Base-by-base conservation (phyloP, 768 basidiomycete genomes). In the Termitomyces sp. region DNA sequence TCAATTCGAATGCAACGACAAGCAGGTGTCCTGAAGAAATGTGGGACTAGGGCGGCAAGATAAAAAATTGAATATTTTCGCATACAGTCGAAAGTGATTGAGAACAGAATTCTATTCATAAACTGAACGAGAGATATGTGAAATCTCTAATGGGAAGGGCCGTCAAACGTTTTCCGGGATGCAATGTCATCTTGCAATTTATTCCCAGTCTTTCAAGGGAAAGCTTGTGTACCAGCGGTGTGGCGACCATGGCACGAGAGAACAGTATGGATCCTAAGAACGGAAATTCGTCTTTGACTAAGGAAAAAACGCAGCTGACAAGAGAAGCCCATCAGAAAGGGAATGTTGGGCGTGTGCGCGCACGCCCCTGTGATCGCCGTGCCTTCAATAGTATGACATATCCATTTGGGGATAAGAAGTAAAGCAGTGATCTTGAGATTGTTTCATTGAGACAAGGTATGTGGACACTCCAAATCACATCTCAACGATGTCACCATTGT, bases 51-150 rank as follows among this genome's bases (percentile, higher is more conserved):
- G 14, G 79, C 80, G 11, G 41, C 54, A 37, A 43, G 63, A 49
- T 82, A 78, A 49, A 82, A 82, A 57, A 23, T 78, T 79, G 63
- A 63, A 82, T 40, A 79, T 73, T 53, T 67, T 65, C 15, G 77
- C 77, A 56, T 76, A 79, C 12, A 38, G n/a, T 31, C 11, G 47
- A 21, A 11, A 5, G 14, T 23, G 17, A 37, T 37, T 14, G 17
- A 38, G 15, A 26, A 38, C 15, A 3, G 14, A 50, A 37, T 10
- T 50, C 17, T 21, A 12, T 33, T 7, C 19, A 10, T 26, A 26
- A 10, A 12, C 5, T 50, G 38, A 10, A 38, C 17, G 23, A 38
- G 35, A 26, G 12, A 38, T 49, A 19, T 38, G 14, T 26, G 5
- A 7, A 35, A 49, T 30, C 30, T 30, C 5, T 33, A 21, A 5